Evolutionary conservation across 306 rosid species (phyloP).

Genomic region (Vicia villosa): DNA sequence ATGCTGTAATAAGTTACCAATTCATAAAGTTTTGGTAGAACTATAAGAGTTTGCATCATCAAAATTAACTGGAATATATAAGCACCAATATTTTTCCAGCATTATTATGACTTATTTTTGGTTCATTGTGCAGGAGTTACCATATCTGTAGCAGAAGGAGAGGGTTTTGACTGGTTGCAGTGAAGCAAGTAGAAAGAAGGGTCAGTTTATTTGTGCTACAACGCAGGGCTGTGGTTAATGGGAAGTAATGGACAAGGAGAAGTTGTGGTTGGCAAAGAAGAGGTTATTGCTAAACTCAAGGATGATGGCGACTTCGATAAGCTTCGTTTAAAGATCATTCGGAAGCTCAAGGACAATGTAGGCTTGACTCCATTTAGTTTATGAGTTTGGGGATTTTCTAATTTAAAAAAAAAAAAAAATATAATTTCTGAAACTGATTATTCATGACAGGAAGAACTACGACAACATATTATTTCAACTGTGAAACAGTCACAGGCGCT

Average conservation of each 20-base stretch:
- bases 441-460: slow-evolving; percentile 65
- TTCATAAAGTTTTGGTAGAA: too few species aligned
- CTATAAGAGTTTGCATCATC: too few species aligned
- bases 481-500: slow-evolving; percentile 74
- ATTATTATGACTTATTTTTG: slow-evolving; percentile 38
- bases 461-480: slow-evolving; percentile 54
- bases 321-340: slow-evolving; percentile 84
- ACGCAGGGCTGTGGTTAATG: slow-evolving; percentile 28
- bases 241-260: slow-evolving; percentile 29
- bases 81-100: background rate
- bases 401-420: background rate
- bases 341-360: slow-evolving; percentile 80
- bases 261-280: slow-evolving; percentile 54
- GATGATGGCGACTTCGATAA: slow-evolving; percentile 94
- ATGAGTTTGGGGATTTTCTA: background rate
- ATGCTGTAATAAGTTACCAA: too few species aligned
- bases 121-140: slow-evolving; percentile 38
- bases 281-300: slow-evolving; percentile 75
- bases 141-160: slow-evolving; percentile 33
- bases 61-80: background rate
- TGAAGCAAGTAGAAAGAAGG: slow-evolving; percentile 13
- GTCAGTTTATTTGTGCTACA: background rate
- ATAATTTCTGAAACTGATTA: slow-evolving; percentile 32
- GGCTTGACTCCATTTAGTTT: background rate
- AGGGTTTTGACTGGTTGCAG: background rate